A percentile compares a stretch with the other conserved stretches of the same genome.
Conservation (phyloP, 2,329 filamentous ascomycete genomes). For the Fusarium continuum region DNA sequence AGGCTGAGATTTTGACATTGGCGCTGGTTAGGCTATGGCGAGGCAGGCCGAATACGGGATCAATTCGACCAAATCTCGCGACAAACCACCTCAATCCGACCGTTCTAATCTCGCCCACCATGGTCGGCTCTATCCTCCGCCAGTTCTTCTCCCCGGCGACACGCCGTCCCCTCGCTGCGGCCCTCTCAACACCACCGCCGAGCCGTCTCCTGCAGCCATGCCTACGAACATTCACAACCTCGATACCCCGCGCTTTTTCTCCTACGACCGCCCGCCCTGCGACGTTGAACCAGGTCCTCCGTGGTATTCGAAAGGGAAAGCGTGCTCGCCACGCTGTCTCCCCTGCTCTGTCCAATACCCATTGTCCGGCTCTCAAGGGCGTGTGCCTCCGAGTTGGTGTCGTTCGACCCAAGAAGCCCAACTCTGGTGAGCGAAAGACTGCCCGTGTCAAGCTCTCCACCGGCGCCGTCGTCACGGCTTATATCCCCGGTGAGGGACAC, state of each 20-base stretch:
- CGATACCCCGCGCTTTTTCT: conserved; percentile 45
- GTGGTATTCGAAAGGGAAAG: conserved; percentile 81
- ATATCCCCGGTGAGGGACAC: conserved; percentile 97
- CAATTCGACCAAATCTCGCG: conserved; percentile 1
- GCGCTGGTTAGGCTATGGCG: conserved; percentile 26
- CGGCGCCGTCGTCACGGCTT: conserved; percentile 87
- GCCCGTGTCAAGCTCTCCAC: conserved; percentile 89
- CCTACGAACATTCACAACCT: conserved; percentile 43
- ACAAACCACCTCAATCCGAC: not conserved
- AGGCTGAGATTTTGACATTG: conserved; percentile 42
- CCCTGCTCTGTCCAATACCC: conserved; percentile 76
- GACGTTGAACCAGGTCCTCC: conserved; percentile 78
- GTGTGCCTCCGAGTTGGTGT: conserved; percentile 95
- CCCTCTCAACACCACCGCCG: conserved; percentile 24
- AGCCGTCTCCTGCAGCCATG: conserved; percentile 41
- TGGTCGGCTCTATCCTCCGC: conserved; percentile 50
- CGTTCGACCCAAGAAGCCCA: conserved; percentile 97
- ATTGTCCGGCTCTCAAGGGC: conserved; percentile 87
- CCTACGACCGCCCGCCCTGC: conserved; percentile 62
- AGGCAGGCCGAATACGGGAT: conserved; percentile 23
- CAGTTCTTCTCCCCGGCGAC: conserved; percentile 48
- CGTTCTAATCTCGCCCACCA: conserved; percentile 42
- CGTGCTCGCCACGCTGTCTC: conserved; percentile 86
- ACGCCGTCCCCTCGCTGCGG: conserved; percentile 41
- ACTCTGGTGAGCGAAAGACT: conserved; percentile 96